Evolutionary conservation across 2,329 filamentous ascomycete species (phyloP), one percentile per base, ranked within the genome.

Genomic region (Alternaria arbusti): DNA sequence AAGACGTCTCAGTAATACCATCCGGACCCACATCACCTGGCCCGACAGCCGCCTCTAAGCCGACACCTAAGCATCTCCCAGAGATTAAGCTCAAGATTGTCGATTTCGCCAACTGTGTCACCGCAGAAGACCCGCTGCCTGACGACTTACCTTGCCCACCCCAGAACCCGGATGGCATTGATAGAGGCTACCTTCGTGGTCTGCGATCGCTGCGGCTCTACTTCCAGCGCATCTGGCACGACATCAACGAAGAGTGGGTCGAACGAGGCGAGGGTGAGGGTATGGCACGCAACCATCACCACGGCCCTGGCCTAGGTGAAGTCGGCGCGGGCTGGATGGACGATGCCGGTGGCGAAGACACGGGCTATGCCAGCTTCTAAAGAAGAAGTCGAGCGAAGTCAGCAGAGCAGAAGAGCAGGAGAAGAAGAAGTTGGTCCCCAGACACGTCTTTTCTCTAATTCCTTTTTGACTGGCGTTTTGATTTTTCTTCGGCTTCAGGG

Each of bases 81-180:
- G 84, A 86, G 50, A 94, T 97, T 75, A 92, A 97, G 79, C 90
- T 99, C 82, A 97, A 97, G 81, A 96, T 99, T 79, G 95, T 97
- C 61, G 96, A 99, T 80, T 99, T 99, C 82, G 96, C 96, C 67
- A 99, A 99, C 78, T 97, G 95, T 75, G 90, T 98, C 36, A 98
- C 94, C 1, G 92, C 93, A 5, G 91, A 96, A 69, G 94, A 97
- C 73, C 78, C 82, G 54, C 74, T 88, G 4, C 82, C 86, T 1
- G 81, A 89, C 11, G 84, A 88, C 63, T 81, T 84, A 2, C 82
- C 84, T 17, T 97, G 95, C 71, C 96, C 96, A 13, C 96, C 96
- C 5, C 86, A 88, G 63, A 88, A 96, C 75, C 92, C 93, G 0
- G 83, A 90, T 36, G 90, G 93, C 64, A 90, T 97, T 7, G 96